Evolutionary conservation across 139 green algal genomes (phyloP).

Genomic region (Picochlorum sp.): DNA sequence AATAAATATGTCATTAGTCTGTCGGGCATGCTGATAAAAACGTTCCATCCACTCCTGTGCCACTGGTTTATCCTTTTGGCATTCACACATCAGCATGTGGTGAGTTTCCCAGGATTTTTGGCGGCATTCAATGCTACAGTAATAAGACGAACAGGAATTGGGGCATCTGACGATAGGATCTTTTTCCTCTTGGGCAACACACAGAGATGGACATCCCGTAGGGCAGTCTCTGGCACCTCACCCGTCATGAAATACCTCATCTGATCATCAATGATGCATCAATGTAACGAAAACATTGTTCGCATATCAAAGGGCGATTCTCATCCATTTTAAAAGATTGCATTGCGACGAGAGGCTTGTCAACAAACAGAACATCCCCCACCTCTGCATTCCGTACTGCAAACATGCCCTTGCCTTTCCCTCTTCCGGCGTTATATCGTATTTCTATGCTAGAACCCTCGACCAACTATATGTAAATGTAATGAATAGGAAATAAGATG

Average conservation of each 20-base stretch:
- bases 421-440: background rate
- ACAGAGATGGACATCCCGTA: too few relatives aligned
- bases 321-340: background rate
- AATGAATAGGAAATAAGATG: too few relatives aligned
- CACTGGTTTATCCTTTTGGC: background rate
- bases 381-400: background rate
- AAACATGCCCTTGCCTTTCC: constrained; percentile 16
- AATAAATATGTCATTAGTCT: constrained; percentile 16
- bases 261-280: background rate
- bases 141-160: background rate
- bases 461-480: background rate
- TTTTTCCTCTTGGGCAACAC: too few relatives aligned
- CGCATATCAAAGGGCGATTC: background rate
- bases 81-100: background rate
- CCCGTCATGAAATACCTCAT: background rate
- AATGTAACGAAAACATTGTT: background rate
- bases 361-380: constrained; percentile 6
- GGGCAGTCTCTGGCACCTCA: too few relatives aligned
- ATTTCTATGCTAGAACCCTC: background rate
- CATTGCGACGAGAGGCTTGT: constrained; percentile 5
- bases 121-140: constrained; percentile 6
- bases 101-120: background rate
- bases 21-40: constrained; percentile 5
- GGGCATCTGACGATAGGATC: background rate
- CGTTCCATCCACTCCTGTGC: background rate